phyloP scores from a whole-genome alignment of 768 basidiomycete species.

The Clitopilus passeckerianus region DNA sequence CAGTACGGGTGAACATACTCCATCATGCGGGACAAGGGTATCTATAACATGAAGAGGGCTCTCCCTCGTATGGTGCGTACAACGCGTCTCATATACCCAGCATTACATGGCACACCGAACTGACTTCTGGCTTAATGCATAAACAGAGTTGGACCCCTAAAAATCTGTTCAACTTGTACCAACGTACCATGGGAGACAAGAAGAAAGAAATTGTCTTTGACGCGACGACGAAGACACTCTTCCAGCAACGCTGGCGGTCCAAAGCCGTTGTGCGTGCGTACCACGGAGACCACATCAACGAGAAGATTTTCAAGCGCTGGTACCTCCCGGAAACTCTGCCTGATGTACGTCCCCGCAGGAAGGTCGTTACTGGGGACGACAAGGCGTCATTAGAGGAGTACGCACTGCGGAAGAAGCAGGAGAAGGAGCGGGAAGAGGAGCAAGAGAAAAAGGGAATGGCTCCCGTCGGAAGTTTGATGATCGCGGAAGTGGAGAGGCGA shows the following conservation, averaged over 20 bases:
- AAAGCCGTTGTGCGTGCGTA: constrained; percentile 88
- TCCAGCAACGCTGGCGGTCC: constrained; percentile 87
- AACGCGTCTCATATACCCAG: background rate
- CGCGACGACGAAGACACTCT: constrained; percentile 56
- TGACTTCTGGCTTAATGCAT: background rate
- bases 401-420: constrained; percentile 51
- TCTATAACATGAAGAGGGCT: constrained; percentile 39
- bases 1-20: background rate
- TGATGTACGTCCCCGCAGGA: constrained; percentile 68
- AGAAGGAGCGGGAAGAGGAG: constrained; percentile 45
- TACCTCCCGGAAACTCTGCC: constrained; percentile 86
- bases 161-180: constrained; percentile 89
- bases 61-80: constrained; percentile 73
- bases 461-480: constrained; percentile 95
- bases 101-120: background rate
- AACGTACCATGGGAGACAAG: constrained; percentile 53
- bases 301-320: constrained; percentile 92
- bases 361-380: constrained; percentile 35
- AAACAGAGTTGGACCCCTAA: constrained; percentile 80
- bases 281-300: constrained; percentile 92
- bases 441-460: constrained; percentile 63
- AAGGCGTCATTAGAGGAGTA: constrained; percentile 47
- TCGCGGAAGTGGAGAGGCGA: constrained; percentile 88
- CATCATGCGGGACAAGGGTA: constrained; percentile 33
- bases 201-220: constrained; percentile 55